Conservation (phyloP, 2,329 filamentous ascomycete genomes). For the Fusarium beomiforme region DNA sequence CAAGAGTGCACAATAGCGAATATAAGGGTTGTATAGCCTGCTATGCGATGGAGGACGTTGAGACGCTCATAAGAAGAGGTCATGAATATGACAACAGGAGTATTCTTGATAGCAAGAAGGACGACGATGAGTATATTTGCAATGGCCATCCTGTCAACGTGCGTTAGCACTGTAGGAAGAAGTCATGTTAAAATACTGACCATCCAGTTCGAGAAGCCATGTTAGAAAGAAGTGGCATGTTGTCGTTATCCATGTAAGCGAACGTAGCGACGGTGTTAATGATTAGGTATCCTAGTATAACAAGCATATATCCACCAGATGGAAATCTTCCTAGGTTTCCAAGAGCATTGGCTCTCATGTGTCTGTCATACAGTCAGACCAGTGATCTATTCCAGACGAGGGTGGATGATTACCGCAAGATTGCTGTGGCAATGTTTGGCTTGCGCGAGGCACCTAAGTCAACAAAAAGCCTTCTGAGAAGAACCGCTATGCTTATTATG, state of each 20-base stretch:
- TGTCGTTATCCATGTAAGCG: conserved; percentile 46
- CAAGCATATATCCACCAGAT: conserved; percentile 47
- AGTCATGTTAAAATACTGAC: conserved; percentile 37
- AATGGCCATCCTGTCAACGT: conserved; percentile 49
- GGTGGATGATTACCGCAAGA: conserved; percentile 29
- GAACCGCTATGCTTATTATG: conserved; percentile 16
- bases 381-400: too few species aligned
- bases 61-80: conserved; percentile 67
- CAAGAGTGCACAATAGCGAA: conserved; percentile 58
- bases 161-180: neutral
- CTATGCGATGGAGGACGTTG: conserved; percentile 65
- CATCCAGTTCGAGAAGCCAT: conserved; percentile 53
- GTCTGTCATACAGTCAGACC: conserved; percentile 36
- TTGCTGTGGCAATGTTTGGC: neutral
- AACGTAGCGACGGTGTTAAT: conserved; percentile 50
- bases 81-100: conserved; percentile 63
- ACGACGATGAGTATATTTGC: conserved; percentile 62
- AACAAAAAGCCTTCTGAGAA: conserved; percentile 23
- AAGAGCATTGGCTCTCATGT: conserved; percentile 42
- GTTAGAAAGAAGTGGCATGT: conserved; percentile 46
- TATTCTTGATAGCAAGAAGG: conserved; percentile 67
- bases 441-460: conserved; percentile 19
- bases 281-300: conserved; percentile 45
- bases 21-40: conserved; percentile 60
- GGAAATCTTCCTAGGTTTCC: conserved; percentile 42